Conservation (phyloP, 352 stramenopile genomes). For the Pythium biforme region DNA sequence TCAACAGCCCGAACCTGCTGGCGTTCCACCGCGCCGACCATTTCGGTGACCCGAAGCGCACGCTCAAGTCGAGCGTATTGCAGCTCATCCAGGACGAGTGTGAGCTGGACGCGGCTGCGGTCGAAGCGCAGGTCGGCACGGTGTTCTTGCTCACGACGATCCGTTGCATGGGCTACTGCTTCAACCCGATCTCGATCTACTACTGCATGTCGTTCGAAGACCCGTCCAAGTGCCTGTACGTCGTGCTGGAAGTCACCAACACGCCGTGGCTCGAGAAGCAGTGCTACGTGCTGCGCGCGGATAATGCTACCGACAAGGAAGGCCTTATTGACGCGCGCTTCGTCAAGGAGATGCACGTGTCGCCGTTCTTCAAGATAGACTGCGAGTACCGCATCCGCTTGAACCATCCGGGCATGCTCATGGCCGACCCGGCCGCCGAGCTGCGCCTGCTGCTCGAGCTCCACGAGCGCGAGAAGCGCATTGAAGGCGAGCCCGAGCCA, state of each 20-base stretch:
- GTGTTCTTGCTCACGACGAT: slow-evolving; percentile 29
- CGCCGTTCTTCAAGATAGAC: slow-evolving; percentile 30
- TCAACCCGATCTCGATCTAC: slow-evolving; percentile 34
- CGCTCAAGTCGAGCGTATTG: slow-evolving; percentile 24
- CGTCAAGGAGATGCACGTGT: slow-evolving; percentile 28
- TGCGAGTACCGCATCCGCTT: slow-evolving; percentile 29
- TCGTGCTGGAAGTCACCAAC: slow-evolving; percentile 31
- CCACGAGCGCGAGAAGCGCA: slow-evolving; percentile 2
- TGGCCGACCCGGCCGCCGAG: slow-evolving; percentile 8
- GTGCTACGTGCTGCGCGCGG: slow-evolving; percentile 25
- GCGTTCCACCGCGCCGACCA: slow-evolving; percentile 27
- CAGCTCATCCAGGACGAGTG: slow-evolving; percentile 27
- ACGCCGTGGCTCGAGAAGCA: slow-evolving; percentile 31
- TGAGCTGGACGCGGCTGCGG: neutral
- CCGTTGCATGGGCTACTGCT: slow-evolving; percentile 26
- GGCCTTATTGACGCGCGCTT: slow-evolving; percentile 24
- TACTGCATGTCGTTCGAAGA: slow-evolving; percentile 30
- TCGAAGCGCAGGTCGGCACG: slow-evolving; percentile 20
- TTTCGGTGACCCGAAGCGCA: slow-evolving; percentile 28
- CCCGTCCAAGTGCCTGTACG: slow-evolving; percentile 22
- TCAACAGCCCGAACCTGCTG: slow-evolving; percentile 22
- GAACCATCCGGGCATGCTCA: slow-evolving; percentile 23
- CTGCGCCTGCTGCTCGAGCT: slow-evolving; percentile 23
- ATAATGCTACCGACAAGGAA: neutral
- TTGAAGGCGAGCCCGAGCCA: slow-evolving; percentile 7